Evolutionary conservation across 1,284 basidiomycete genomes (phyloP).

Genomic region (Earliella scabrosa): DNA sequence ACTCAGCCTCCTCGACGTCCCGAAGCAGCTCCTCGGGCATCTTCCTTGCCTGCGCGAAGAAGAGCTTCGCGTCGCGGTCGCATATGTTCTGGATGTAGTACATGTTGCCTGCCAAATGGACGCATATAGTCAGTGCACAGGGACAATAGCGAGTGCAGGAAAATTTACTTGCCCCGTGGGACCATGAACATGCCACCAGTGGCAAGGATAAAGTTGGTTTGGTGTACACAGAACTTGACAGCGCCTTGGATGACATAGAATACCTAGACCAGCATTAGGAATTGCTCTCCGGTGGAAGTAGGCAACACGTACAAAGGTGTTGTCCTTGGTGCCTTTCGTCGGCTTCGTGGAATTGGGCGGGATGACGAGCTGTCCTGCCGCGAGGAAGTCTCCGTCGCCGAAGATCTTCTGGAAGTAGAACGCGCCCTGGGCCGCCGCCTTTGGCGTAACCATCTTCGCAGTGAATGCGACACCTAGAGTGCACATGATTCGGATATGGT

Average conservation of each 20-base stretch:
- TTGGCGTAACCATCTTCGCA: constrained; percentile 64
- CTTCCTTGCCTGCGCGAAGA: constrained; percentile 93
- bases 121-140: background rate
- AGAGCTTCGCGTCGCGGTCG: constrained; percentile 79
- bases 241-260: constrained; percentile 91
- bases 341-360: constrained; percentile 83
- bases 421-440: constrained; percentile 58
- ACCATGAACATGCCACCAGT: constrained; percentile 90
- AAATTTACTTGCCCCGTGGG: constrained; percentile 71
- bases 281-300: no score
- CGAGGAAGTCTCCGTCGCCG: constrained; percentile 90
- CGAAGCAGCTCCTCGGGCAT: constrained; percentile 42
- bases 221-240: constrained; percentile 84
- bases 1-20: constrained; percentile 11
- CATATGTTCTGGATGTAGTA: constrained; percentile 92
- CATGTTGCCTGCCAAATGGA: constrained; percentile 72
- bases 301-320: constrained; percentile 91
- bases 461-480: constrained; percentile 75
- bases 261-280: constrained; percentile 51
- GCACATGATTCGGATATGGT: no score
- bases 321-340: constrained; percentile 90
- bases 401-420: constrained; percentile 97
- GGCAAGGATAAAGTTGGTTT: constrained; percentile 77
- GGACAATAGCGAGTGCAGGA: background rate
- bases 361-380: constrained; percentile 86